Base-by-base conservation (phyloP, 225 moss, liverwort and hornwort species). In the Straminergon stramineum region DNA sequence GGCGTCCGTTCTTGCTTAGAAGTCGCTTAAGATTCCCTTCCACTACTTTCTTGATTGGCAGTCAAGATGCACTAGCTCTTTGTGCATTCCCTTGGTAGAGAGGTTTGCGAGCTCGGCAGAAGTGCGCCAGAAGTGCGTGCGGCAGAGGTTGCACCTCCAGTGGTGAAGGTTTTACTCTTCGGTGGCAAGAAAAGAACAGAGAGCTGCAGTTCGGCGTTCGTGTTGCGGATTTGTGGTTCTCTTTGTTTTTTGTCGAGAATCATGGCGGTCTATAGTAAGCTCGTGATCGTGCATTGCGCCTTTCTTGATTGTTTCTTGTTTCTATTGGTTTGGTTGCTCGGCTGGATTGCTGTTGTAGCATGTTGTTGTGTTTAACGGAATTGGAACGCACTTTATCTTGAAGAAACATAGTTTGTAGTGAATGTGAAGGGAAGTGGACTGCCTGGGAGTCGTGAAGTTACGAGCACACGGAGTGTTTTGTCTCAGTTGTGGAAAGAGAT, bases 251-350 rank as follows among this genome's bases (percentile, higher is more conserved):
- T 23, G 61, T 90, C 87, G 85, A 84, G 82, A 56, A 91, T 68
- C 92, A 95, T 92, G 92, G 90, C 92, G 70, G 87, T 62, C 62
- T 87, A 81, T 15, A 68, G 93, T 92, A 70, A 90, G 92, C 75
- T 81, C 82, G 55, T 45, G 68, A 55, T 75, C 82, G 43, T 35
- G 79, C 90, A 88, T 88, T 70, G 41, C 75, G 79, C 63, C 77
- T 22, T 75, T 82, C 82, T 82, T 88, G 82, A 87, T 61, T 62
- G 69, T 89, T 87, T 83, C 70, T 88, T 78, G 51, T 53, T 65
- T 62, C 55, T 34, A 43, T 90, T 37, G 32, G 10, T 35, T 75
- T 70, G 55, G 56, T 51, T 41, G 70, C 66, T 26, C 6, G 65
- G 2, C 7, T 86, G 84, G 37, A 18, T 52, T 41, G 22, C 41